Conservation (phyloP, 2,329 filamentous ascomycete genomes). For the Pseudogymnoascus sp. region DNA sequence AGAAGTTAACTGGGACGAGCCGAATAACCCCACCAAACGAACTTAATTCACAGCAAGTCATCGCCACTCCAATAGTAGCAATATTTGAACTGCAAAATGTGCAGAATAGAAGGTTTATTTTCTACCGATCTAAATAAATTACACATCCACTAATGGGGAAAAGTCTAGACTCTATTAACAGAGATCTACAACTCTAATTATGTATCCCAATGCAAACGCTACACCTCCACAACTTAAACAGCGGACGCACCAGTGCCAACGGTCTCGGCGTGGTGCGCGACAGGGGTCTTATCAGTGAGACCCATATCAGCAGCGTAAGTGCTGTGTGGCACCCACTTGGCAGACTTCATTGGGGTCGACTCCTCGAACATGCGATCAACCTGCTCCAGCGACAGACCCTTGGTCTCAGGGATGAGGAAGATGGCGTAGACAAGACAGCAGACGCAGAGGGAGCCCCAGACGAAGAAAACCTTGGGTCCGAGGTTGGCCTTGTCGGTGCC, state of each 20-base stretch:
- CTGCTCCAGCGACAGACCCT: constrained; percentile 62
- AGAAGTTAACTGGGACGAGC: no score
- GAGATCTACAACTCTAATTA: neutral
- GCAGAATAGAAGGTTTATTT: neutral
- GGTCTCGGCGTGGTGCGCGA: neutral
- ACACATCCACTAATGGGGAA: neutral
- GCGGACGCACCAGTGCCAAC: neutral
- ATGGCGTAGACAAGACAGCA: constrained; percentile 45
- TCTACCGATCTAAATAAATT: neutral
- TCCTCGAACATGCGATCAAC: constrained; percentile 54
- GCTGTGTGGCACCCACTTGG: constrained; percentile 22
- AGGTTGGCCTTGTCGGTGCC: constrained; percentile 39
- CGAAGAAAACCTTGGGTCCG: constrained; percentile 32
- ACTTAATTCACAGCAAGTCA: neutral
- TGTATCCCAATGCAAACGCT: neutral
- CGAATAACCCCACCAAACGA: neutral
- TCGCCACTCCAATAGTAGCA: neutral
- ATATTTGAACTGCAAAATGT: neutral
- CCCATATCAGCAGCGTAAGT: constrained; percentile 24
- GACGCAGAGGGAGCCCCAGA: constrained; percentile 52
- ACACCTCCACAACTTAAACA: neutral
- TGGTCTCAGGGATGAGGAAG: constrained; percentile 61
- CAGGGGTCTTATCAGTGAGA: neutral
- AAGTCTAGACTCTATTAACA: neutral
- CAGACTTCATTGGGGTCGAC: constrained; percentile 31